Conservation (phyloP, 2,329 filamentous ascomycete species). For the Nigrograna mackinnonii region DNA sequence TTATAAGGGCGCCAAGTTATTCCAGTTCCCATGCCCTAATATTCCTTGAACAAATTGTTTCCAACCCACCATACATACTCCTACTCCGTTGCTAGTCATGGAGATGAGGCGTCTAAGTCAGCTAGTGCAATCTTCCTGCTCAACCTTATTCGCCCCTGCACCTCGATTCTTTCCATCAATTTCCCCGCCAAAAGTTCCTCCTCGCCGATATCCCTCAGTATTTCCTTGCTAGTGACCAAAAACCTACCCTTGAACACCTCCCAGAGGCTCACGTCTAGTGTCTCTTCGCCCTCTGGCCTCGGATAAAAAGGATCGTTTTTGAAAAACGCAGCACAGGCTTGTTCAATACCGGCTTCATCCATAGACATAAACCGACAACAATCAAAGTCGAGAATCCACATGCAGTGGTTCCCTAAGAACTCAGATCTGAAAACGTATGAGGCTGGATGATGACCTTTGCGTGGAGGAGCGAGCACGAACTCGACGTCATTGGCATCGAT, state of each 20-base stretch:
- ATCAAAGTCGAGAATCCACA: slow-evolving; percentile 60
- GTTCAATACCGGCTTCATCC: slow-evolving; percentile 43
- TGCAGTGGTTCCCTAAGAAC: not conserved
- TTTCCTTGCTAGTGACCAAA: not conserved
- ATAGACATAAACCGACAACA: slow-evolving; percentile 57
- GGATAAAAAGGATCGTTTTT: slow-evolving; percentile 58
- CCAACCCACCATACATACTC: too few relatives aligned
- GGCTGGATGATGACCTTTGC: not conserved
- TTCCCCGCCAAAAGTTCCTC: not conserved
- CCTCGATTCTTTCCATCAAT: not conserved
- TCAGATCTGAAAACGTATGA: not conserved
- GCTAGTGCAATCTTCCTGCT: too few relatives aligned
- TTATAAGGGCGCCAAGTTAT: too few relatives aligned
- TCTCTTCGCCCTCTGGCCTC: not conserved
- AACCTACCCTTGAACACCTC: not conserved
- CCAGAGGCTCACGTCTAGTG: not conserved
- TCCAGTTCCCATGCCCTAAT: too few relatives aligned
- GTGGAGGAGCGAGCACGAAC: slow-evolving; percentile 52
- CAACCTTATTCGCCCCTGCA: too few relatives aligned
- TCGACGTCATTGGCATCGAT: slow-evolving; percentile 60
- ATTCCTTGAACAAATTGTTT: too few relatives aligned
- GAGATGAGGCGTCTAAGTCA: too few relatives aligned
- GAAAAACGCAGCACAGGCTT: slow-evolving; percentile 49
- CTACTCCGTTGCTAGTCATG: too few relatives aligned
- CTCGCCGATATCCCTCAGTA: not conserved